These are phyloP conservation scores for Coniochaeta sp. DNA, from an alignment of 2,329 filamentous ascomycete genomes.

Conservation along the genomic window DNA sequence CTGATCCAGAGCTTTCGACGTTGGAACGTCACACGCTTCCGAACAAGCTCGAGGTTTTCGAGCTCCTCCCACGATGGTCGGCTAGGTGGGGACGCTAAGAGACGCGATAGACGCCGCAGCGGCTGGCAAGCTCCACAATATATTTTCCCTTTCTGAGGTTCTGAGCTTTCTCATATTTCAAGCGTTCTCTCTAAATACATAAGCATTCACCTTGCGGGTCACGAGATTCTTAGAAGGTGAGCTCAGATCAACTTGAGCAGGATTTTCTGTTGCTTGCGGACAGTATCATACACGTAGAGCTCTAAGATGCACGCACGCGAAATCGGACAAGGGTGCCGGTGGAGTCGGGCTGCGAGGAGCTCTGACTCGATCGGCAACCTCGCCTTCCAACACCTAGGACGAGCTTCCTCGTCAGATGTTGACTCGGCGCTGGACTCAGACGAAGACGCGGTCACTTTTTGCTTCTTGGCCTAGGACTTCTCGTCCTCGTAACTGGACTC, in stretches of 20 bases:
- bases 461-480: conserved; percentile 44
- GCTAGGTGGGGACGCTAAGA: background rate
- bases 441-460: conserved; percentile 24
- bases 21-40: background rate
- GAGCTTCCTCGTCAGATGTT: conserved; percentile 13
- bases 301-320: too few relatives aligned
- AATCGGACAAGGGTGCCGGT: too few relatives aligned
- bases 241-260: too few relatives aligned
- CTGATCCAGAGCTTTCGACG: conserved; percentile 1
- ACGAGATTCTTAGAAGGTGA: too few relatives aligned
- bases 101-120: background rate
- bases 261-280: too few relatives aligned
- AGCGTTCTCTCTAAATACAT: too few relatives aligned
- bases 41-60: background rate
- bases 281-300: too few relatives aligned
- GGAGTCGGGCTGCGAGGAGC: too few relatives aligned
- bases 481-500: conserved; percentile 39
- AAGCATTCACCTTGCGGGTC: too few relatives aligned
- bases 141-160: background rate
- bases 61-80: background rate
- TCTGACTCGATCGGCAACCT: too few relatives aligned
- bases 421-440: conserved; percentile 16
- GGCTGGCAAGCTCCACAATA: background rate
- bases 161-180: background rate
- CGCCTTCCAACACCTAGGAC: background rate